Conservation (phyloP, 78 protist species). For the Dictyostelium firmibasis region DNA sequence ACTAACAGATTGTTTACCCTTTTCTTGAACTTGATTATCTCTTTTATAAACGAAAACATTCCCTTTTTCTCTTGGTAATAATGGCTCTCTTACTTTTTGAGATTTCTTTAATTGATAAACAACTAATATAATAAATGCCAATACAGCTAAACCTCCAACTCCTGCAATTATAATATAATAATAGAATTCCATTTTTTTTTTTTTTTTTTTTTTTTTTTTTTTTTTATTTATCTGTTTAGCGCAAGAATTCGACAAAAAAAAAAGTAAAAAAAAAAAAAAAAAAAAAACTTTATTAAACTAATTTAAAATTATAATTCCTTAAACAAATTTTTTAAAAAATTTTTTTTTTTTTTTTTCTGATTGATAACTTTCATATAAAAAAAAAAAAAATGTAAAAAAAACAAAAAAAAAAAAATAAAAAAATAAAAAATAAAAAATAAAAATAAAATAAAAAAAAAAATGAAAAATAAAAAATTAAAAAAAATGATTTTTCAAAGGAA, state of each 20-base stretch:
- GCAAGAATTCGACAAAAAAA: no score
- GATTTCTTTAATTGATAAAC: not conserved
- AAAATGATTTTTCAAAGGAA: no score
- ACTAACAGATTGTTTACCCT: not conserved
- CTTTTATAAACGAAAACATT: constrained; percentile 62
- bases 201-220: not conserved
- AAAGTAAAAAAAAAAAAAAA: constrained; percentile 40
- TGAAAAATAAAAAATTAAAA: no score
- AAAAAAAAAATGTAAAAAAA: not conserved
- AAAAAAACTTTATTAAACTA: constrained; percentile 22
- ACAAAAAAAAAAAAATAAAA: no score
- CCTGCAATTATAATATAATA: not conserved
- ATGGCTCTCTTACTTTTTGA: not conserved
- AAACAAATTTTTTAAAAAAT: not conserved
- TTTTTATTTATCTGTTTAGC: no score
- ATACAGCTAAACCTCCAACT: not conserved
- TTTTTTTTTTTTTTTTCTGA: not conserved
- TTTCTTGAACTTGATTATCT: not conserved
- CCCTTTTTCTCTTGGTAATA: constrained; percentile 46
- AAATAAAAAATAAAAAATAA: no score
- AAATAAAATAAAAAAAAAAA: no score
- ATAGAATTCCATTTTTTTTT: not conserved
- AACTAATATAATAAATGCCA: not conserved
- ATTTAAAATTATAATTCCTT: no score
- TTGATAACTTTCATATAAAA: not conserved